Conservation (phyloP, 176 grass and related monocot species). For the Ananas comosus region DNA sequence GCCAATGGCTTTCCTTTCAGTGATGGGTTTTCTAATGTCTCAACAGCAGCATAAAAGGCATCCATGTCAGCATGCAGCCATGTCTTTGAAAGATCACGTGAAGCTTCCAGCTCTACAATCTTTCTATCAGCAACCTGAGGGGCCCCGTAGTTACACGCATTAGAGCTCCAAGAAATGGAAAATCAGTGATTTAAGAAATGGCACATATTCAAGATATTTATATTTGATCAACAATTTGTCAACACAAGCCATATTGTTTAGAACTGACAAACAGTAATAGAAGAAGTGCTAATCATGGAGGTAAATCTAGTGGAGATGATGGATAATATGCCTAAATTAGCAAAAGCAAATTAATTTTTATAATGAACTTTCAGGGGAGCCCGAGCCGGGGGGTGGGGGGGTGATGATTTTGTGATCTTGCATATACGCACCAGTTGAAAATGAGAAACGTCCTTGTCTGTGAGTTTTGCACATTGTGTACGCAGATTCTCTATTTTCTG, state of each 20-base stretch:
- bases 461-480: constrained; percentile 41
- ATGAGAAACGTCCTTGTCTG: constrained; percentile 62
- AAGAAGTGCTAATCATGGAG: too few relatives aligned
- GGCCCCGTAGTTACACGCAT: background rate
- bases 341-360: background rate
- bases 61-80: constrained; percentile 98
- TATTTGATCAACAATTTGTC: too few relatives aligned
- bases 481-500: constrained; percentile 70
- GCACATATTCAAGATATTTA: too few relatives aligned
- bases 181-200: too few relatives aligned
- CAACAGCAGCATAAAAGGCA: constrained; percentile 89
- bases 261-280: too few relatives aligned
- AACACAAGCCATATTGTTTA: too few relatives aligned
- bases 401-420: background rate
- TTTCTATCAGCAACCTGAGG: constrained; percentile 62
- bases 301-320: background rate
- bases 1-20: constrained; percentile 87
- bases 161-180: background rate
- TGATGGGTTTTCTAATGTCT: constrained; percentile 78
- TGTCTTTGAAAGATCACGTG: constrained; percentile 78
- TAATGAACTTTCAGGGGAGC: background rate
- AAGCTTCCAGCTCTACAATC: constrained; percentile 81
- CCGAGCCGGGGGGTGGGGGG: too few relatives aligned
- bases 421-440: constrained; percentile 55
- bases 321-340: background rate